Percentiles rank a stretch among this genome's conserved stretches.
These are phyloP conservation scores for Cyclotella sp. DNA, from an alignment of 108 stramenopile genomes.

Conservation along the genomic window DNA sequence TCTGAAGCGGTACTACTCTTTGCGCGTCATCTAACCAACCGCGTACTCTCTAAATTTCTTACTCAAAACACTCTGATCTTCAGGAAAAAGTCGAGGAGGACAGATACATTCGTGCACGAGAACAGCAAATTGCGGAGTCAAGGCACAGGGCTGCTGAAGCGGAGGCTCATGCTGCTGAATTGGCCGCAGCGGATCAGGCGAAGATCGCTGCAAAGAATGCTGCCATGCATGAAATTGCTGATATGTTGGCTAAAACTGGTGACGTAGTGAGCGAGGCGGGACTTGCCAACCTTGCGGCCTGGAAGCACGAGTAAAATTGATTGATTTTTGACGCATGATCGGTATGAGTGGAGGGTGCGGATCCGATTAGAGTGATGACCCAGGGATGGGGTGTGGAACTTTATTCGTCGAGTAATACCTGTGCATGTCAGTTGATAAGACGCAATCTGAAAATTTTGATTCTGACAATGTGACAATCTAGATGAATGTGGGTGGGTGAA, in stretches of 20 bases:
- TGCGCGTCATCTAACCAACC: background rate
- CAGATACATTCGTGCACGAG: slow-evolving; percentile 56
- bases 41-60: background rate
- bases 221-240: slow-evolving; percentile 47
- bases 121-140: slow-evolving; percentile 32
- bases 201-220: slow-evolving; percentile 40
- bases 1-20: background rate
- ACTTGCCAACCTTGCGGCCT: slow-evolving; percentile 49
- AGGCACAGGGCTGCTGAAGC: slow-evolving; percentile 22
- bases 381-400: background rate
- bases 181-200: slow-evolving; percentile 32
- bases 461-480: too few species aligned
- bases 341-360: background rate
- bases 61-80: background rate
- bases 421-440: too few species aligned
- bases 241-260: slow-evolving; percentile 42
- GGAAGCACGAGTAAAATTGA: slow-evolving; percentile 32
- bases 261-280: slow-evolving; percentile 54
- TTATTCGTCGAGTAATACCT: too few species aligned
- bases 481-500: too few species aligned
- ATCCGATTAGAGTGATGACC: background rate
- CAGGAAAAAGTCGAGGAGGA: slow-evolving; percentile 56
- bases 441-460: too few species aligned
- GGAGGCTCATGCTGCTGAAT: slow-evolving; percentile 25
- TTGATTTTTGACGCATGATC: background rate